Base-by-base conservation (phyloP, 179 eudicot species). In the Silene noctiflora region DNA sequence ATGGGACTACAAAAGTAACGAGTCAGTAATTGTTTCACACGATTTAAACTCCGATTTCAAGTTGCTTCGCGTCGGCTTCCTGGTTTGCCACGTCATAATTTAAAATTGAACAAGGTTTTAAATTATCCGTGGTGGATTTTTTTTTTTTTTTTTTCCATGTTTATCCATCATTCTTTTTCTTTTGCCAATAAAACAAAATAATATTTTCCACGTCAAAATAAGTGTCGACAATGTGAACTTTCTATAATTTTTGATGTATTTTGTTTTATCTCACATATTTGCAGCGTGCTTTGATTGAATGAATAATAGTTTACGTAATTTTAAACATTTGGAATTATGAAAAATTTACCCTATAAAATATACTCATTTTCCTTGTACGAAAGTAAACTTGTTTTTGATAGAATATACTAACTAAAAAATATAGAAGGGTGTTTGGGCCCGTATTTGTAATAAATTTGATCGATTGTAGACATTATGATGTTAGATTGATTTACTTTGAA, bases 141-240 rank as follows among this genome's bases (percentile, higher is more conserved):
- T 14, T 12, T 67, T 31, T 67, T 1, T 31, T 31, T 31, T 31
- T 4, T 11, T 10, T 5, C 46, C 14, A 46, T 20, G 67, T 11
- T 10, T 59, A 60, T 21, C 69, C 16, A 22, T 42, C 48, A 64
- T 63, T 51, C 63, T 64, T 46, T 75, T 75, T 71, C 67, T 64
- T 17, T 48, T 2, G 5, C 17, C 12, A 35, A 73, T 58, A 58
- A n/a, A 73, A 73, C 71, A 44, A 67, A 67, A 67, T 6, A 20
- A 44, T 20, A 20, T 13, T 33, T 0, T 24, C 20, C 10, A 71
- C 51, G 61, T 60, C 62, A 71, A 53, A 25, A 24, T 71, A 71
- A 24, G 24, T 14, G 39, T 71, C 74, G 25, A 51, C 14, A 53
- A 10, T 24, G 22, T 19, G 29, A 25, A 71, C 74, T 71, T 71